A percentile compares a stretch with the other conserved stretches of the same genome.
Evolutionary conservation across 352 stramenopile species (phyloP).

Genomic region (Phytophthora podocarpi): DNA sequence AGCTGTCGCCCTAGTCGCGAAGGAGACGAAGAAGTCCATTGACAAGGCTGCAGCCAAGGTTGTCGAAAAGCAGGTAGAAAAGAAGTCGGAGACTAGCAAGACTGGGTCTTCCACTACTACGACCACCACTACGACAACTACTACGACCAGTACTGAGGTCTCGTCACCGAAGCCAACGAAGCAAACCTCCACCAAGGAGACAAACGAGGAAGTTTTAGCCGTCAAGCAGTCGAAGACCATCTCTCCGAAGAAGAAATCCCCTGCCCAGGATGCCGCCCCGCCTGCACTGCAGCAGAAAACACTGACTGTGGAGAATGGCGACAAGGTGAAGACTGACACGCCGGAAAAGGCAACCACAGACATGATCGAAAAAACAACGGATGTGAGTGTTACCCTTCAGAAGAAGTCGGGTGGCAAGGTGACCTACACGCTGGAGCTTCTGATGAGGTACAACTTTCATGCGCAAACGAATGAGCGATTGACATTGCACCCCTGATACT

Average conservation of each 20-base stretch:
- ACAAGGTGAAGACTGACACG: conserved; percentile 15
- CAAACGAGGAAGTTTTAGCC: conserved; percentile 5
- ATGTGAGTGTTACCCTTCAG: conserved; percentile 40
- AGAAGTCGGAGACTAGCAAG: conserved; percentile 27
- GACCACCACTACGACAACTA: conserved; percentile 21
- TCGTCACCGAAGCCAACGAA: conserved; percentile 23
- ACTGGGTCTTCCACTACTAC: conserved; percentile 17
- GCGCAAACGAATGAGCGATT: neutral
- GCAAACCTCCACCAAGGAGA: conserved; percentile 12
- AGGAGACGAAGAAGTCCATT: neutral
- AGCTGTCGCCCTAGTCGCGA: neutral
- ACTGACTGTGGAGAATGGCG: conserved; percentile 7
- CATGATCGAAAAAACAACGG: conserved; percentile 35
- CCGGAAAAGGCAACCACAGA: conserved; percentile 8
- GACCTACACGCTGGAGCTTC: conserved; percentile 60
- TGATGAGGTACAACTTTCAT: conserved; percentile 48
- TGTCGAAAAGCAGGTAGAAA: conserved; percentile 25
- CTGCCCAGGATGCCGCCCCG: conserved; percentile 10
- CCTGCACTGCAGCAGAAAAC: conserved; percentile 29
- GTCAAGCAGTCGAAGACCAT: conserved; percentile 22
- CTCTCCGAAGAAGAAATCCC: conserved; percentile 26
- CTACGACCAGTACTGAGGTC: conserved; percentile 18
- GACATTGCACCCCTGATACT: neutral
- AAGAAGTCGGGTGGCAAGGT: conserved; percentile 49
- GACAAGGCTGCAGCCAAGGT: conserved; percentile 18